Conservation (phyloP, 257 asterid species). For the Cynanchum wilfordii region DNA sequence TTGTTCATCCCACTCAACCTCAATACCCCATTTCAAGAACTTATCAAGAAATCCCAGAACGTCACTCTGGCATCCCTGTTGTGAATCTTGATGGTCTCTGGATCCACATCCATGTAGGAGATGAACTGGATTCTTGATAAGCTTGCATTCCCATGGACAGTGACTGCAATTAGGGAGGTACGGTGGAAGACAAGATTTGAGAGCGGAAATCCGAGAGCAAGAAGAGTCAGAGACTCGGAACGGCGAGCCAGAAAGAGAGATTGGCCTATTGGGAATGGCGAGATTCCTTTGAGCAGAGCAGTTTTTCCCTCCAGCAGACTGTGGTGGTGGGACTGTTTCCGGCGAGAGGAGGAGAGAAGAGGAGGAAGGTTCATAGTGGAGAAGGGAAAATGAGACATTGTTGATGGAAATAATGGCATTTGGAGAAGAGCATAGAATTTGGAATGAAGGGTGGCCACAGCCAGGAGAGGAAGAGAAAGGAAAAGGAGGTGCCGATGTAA, state of each 20-base stretch:
- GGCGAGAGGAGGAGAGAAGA: slow-evolving; percentile 61
- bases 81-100: slow-evolving; percentile 46
- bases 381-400: slow-evolving; percentile 45
- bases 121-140: slow-evolving; percentile 51
- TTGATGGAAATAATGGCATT: slow-evolving; percentile 60
- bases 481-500: slow-evolving; percentile 52
- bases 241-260: slow-evolving; percentile 62
- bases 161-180: slow-evolving; percentile 64
- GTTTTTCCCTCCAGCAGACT: slow-evolving; percentile 18
- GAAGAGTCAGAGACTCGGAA: slow-evolving; percentile 72
- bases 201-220: slow-evolving; percentile 70
- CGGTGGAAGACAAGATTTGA: slow-evolving; percentile 61
- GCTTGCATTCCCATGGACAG: slow-evolving; percentile 69
- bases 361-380: slow-evolving; percentile 53
- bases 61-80: slow-evolving; percentile 64
- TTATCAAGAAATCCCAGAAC: slow-evolving; percentile 67
- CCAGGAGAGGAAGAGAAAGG: slow-evolving; percentile 80
- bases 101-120: slow-evolving; percentile 61
- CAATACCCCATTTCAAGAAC: slow-evolving; percentile 56
- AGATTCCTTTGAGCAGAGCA: slow-evolving; percentile 40
- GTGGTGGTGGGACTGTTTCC: slow-evolving; percentile 1
- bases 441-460: slow-evolving; percentile 96
- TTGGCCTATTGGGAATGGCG: slow-evolving; percentile 41
- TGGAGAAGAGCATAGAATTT: slow-evolving; percentile 47
- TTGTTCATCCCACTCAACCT: slow-evolving; percentile 79